Conservation (phyloP, 805 yeast genomes). For the Teunomyces kruisii region DNA sequence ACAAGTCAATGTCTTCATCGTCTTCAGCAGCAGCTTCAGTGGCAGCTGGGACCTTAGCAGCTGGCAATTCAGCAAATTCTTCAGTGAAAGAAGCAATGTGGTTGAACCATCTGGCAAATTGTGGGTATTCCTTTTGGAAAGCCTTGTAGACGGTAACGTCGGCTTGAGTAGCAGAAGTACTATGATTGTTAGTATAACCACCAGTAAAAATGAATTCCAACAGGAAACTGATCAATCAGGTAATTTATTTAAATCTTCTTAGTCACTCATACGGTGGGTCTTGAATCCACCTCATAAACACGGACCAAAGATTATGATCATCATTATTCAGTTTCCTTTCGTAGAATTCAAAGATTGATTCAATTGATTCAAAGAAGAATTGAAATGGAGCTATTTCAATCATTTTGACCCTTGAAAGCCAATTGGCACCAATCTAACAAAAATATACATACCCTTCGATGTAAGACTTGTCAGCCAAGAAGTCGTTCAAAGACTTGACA, state of each 20-base stretch:
- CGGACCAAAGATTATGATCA: constrained; percentile 85
- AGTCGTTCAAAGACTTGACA: constrained; percentile 67
- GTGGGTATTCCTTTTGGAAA: constrained; percentile 88
- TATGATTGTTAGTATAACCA: constrained; percentile 33
- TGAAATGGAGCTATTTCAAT: neutral
- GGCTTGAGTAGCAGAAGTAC: constrained; percentile 91
- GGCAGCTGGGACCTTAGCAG: constrained; percentile 64
- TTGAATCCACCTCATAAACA: constrained; percentile 94
- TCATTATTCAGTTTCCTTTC: constrained; percentile 38
- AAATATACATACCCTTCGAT: constrained; percentile 80
- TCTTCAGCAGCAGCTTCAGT: constrained; percentile 60
- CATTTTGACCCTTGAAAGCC: neutral
- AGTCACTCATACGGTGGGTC: constrained; percentile 96
- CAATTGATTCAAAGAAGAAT: neutral
- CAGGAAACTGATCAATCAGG: constrained; percentile 11
- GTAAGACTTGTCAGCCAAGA: constrained; percentile 92
- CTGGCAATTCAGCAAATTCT: constrained; percentile 80
- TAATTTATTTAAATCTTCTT: constrained; percentile 33
- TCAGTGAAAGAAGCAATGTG: constrained; percentile 93
- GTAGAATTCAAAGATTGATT: neutral
- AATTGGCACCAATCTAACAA: neutral
- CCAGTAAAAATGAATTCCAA: constrained; percentile 8
- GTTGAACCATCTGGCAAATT: constrained; percentile 97
- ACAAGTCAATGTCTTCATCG: constrained; percentile 89
- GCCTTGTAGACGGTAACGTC: constrained; percentile 94